These are phyloP conservation scores for Cyclotella choctawhatcheeana DNA, from an alignment of 108 stramenopile genomes.

Conservation along the genomic window DNA sequence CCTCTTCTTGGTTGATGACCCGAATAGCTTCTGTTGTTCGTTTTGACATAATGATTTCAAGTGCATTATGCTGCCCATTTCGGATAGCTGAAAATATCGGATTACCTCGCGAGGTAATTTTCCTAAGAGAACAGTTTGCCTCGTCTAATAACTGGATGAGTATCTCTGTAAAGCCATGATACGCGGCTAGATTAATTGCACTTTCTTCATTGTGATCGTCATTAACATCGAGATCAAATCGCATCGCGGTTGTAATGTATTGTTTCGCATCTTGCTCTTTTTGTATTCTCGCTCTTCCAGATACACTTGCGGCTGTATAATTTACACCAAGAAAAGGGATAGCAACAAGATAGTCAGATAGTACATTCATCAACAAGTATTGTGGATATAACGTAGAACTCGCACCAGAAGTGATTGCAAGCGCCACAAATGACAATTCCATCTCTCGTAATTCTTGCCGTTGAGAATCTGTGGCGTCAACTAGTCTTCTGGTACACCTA, in stretches of 20 bases:
- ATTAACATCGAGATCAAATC: slow-evolving; percentile 6
- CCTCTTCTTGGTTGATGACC: slow-evolving; percentile 6
- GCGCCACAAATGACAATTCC: slow-evolving; percentile 25
- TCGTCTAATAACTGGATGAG: slow-evolving; percentile 14
- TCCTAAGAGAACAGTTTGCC: slow-evolving; percentile 18
- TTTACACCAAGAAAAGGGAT: too few relatives aligned
- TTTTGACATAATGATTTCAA: slow-evolving; percentile 24
- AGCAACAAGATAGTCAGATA: too few relatives aligned
- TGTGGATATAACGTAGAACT: too few relatives aligned
- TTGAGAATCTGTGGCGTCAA: slow-evolving; percentile 4
- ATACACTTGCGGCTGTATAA: slow-evolving; percentile 25
- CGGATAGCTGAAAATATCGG: slow-evolving; percentile 22
- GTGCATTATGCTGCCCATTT: slow-evolving; percentile 27
- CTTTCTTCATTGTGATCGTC: slow-evolving; percentile 21
- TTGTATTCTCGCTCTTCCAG: slow-evolving; percentile 5
- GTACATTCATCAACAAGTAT: too few relatives aligned
- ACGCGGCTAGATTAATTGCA: slow-evolving; percentile 19
- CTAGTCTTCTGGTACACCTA: slow-evolving; percentile 11
- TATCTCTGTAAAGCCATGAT: slow-evolving; percentile 17
- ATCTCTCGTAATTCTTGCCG: not conserved
- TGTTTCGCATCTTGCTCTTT: slow-evolving; percentile 16
- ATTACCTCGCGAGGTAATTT: not conserved
- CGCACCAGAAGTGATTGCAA: slow-evolving; percentile 27
- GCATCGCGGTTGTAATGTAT: slow-evolving; percentile 12
- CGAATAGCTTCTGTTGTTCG: slow-evolving; percentile 19